Conservation (phyloP, 2,329 filamentous ascomycete genomes). For the Pseudogymnoascus pannorum region DNA sequence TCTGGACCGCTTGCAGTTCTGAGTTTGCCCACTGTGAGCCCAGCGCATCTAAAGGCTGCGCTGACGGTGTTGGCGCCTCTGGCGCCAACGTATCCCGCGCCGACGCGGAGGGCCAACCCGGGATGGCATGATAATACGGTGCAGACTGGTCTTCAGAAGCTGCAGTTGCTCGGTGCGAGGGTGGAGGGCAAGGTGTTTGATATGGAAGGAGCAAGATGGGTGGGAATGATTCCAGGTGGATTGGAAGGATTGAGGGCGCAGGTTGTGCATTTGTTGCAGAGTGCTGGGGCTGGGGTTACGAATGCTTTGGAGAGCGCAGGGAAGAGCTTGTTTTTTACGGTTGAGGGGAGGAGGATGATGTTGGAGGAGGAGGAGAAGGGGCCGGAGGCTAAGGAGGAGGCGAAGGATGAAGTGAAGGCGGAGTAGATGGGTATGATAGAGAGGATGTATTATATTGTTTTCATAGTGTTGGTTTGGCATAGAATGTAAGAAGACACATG, state of each 20-base stretch:
- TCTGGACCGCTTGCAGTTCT: constrained; percentile 75
- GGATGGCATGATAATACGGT: constrained; percentile 73
- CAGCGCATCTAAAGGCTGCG: constrained; percentile 74
- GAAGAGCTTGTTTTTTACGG: constrained; percentile 77
- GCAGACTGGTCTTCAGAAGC: constrained; percentile 76
- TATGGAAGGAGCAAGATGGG: constrained; percentile 48
- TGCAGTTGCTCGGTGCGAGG: constrained; percentile 78
- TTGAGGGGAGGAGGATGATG: constrained; percentile 75
- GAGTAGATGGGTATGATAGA: constrained; percentile 13
- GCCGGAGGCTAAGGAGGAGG: constrained; percentile 9
- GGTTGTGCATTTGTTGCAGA: constrained; percentile 73
- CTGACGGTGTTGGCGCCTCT: constrained; percentile 70
- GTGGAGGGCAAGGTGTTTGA: constrained; percentile 60
- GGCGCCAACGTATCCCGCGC: constrained; percentile 66
- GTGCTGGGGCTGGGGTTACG: constrained; percentile 69
- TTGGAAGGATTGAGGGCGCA: constrained; percentile 73
- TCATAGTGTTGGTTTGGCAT: constrained; percentile 5
- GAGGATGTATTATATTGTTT: constrained; percentile 11
- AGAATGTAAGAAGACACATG: constrained; percentile 5
- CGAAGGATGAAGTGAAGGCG: constrained; percentile 18
- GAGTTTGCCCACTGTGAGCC: constrained; percentile 74
- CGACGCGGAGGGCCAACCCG: constrained; percentile 66
- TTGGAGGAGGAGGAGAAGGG: constrained; percentile 61
- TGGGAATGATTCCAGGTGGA: constrained; percentile 72
- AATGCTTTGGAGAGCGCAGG: constrained; percentile 70